Evolutionary conservation across 192 early-diverging fungal genomes (phyloP).

Genomic region (Coemansia sp.): DNA sequence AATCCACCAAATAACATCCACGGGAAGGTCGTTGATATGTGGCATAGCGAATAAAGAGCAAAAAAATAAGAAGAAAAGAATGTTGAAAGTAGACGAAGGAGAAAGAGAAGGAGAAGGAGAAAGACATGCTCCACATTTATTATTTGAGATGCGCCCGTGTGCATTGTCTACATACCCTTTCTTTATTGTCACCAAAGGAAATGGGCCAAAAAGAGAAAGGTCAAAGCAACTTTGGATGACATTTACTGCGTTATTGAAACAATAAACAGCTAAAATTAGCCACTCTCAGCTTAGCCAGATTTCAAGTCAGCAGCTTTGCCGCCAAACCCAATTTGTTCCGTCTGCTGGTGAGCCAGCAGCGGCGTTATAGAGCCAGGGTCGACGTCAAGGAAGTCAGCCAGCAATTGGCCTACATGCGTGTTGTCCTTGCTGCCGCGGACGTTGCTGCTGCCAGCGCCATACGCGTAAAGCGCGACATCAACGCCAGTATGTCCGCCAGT

Average conservation of each 20-base stretch:
- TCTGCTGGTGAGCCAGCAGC: slow-evolving; percentile 32
- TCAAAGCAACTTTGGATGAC: background rate
- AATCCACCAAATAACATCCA: background rate
- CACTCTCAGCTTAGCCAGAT: background rate
- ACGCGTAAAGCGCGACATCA: slow-evolving; percentile 83
- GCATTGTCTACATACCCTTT: background rate
- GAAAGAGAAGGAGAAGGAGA: background rate
- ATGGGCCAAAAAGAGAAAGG: no score
- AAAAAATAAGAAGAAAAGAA: background rate
- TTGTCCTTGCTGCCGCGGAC: slow-evolving; percentile 68
- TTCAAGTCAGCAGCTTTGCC: background rate
- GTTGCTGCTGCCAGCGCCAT: slow-evolving; percentile 36
- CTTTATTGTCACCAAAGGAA: background rate
- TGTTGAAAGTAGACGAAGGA: no score
- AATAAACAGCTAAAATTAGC: background rate
- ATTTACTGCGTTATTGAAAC: background rate
- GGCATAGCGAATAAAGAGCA: background rate
- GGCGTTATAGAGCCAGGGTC: slow-evolving; percentile 56
- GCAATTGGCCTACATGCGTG: slow-evolving; percentile 64
- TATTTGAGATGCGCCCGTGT: background rate
- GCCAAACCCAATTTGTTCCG: background rate
- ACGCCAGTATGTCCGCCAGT: slow-evolving; percentile 93
- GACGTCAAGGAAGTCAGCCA: slow-evolving; percentile 59
- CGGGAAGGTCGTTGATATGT: background rate
- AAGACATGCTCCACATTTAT: background rate